Evolutionary conservation across 163 green algal species (phyloP), one percentile per base, ranked within the genome.

Genomic region (Volvox carteri): DNA sequence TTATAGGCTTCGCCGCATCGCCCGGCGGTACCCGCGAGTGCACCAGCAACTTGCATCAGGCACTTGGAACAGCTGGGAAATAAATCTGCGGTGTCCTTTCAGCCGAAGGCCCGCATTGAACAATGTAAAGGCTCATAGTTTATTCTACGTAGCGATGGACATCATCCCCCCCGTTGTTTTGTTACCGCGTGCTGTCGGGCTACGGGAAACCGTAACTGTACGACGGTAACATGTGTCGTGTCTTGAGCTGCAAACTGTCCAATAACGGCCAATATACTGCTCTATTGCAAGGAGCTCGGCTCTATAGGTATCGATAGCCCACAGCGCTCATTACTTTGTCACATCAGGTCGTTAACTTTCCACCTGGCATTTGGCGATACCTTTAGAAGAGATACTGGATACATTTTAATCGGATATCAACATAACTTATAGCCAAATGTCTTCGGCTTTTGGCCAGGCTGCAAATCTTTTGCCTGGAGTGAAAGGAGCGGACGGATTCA

Each of bases 401-500:
- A 25, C 12, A 25, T 60, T 25, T 60, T 60, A 60, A 12, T 16
- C 50, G 14, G n/a, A n/a, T n/a, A n/a, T n/a, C n/a, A n/a, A n/a
- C n/a, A 5, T 14, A 41, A 9, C 39, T 9, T 35, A 35, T 12
- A 60, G 12, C 23, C 21, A 7, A 60, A 87, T 87, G 80, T 18
- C 60, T 25, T 65, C 30, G 14, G 80, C 80, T 18, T 88, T 88
- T 58, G 67, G 42, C 2, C 21, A 73, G 25, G 81, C 67, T 1
- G 72, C 67, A 0, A 48, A 5, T 44, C 75, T 48, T 44, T 46
- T 84, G 3, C 39, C 70, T 14, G 41, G 0, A n/a, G 54, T 89
- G 0, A 84, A 76, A 35, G 68, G 68, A 35, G 33, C 41, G 0
- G 86, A 94, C 9, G 92, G 91, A 14, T 78, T 86, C 23, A 90